Evolutionary conservation across 2,329 filamentous ascomycete species (phyloP), one percentile per base, ranked within the genome.

Genomic region (Aureobasidium sp.): DNA sequence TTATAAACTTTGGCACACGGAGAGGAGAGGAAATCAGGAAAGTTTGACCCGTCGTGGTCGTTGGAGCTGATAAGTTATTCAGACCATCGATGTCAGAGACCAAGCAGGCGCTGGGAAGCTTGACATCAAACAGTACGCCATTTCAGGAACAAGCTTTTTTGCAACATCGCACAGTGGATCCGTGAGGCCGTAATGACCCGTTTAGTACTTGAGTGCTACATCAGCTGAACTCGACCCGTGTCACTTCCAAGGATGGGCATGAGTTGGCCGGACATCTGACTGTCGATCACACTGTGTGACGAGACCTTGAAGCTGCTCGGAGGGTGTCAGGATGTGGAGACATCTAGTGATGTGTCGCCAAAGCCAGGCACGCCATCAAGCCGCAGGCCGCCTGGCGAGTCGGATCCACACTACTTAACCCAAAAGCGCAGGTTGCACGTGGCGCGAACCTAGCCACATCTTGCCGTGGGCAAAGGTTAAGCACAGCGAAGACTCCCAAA

Each of bases 331-430:
- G 29, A 26, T 37, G 43, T 17, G 55, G 55, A 36, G 34, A 59
- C 32, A 59, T 59, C 34, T 36, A 37, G 53, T 29, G 53, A 46
- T 37, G 53, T 26, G 41, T 59, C 37, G 55, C 34, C n/a, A 36
- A 59, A 59, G 55, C 39, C 53, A 46, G 53, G 41, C 41, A 57
- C 53, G 53, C 53, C 53, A 57, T 57, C 41, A 27, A 57, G 53
- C 53, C 39, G 41, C 53, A 46, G 41, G 34, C 34, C 12, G 34
- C 34, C 34, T 37, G 34, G n/a, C 39, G 53, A 36, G 53, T 46
- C 9, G 53, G 53, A n/a, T 57, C 53, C 53, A 57, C 53, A 57
- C 53, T 27, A n/a, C 24, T 36, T 15, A 20, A 29, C 27, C 41
- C 15, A 26, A 36, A 57, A 57, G 53, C 52, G 24, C 52, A 5